Base-by-base conservation (phyloP, 768 basidiomycete species). In the Lactarius hatsudake region DNA sequence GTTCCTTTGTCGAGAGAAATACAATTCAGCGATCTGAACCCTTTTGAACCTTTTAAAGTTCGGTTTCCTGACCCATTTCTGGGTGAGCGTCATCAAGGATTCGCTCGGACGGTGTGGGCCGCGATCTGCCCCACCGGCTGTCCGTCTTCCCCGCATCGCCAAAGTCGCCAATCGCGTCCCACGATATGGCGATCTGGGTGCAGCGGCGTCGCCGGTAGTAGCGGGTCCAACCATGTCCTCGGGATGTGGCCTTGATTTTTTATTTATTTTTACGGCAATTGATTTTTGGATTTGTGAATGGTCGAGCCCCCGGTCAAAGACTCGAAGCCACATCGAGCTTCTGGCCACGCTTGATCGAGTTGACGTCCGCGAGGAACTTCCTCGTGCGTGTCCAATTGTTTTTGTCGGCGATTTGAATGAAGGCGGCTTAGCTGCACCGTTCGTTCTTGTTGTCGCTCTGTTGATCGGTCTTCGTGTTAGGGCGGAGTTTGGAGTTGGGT, bases 21-120 rank as follows among this genome's bases (percentile, higher is more conserved):
- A 36, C 10, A 36, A 12, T 26, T 10, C 9, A 20, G n/a, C 32
- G 7, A 63, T 78, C 36, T 38, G 12, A 38, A 30, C 2, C 12
- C 36, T 38, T 38, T 85, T 89, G 68, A 91, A 91, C 72, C 85
- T 91, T 72, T 91, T 91, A 74, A 85, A 90, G 72, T 91, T 84
- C 0, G 82, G 34, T 34, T 7, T 34, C 0, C 34, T 81, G 51
- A 79, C 76, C 84, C 81, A 82, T n/a, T n/a, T 76, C 70, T 2
- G 74, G 69, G 12, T 51, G 42, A 2, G 36, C 36, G 12, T 38
- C 36, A 38, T 38, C 36, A 6, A 43, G 20, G n/a, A 20, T 17
- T 28, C 36, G 55, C 4, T 38, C 1, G 18, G 34, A 40, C 5
- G 2, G 28, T 5, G 55, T 51, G 23, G 48, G 60, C 43, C 59